Evolutionary conservation across 139 green algal genomes (phyloP), one percentile per base, ranked within the genome.

Genomic region (Desmodesmus armatus): DNA sequence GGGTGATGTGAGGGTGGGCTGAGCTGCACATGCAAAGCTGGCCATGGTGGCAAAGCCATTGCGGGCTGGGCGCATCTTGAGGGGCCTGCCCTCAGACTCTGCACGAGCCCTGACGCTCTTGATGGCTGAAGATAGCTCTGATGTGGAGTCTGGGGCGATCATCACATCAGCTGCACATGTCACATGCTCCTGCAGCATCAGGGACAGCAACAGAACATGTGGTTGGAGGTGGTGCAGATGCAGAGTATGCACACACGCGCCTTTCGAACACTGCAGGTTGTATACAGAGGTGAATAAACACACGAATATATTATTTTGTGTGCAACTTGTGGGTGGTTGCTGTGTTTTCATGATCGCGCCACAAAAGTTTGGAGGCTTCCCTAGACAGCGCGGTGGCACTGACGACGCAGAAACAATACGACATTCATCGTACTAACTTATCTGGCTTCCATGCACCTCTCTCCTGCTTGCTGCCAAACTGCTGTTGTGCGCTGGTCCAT

Each of bases 121-220:
- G 41, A 78, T 31, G 37, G 70, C 39, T 23, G 19, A 3, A 3
- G 39, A 40, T 5, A 78, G 70, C 37, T 53, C 11, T n/a, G 70
- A 23, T 19, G 70, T 78, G 41, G 21, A 17, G 6, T 47, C 29
- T 47, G 70, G 70, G 27, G 25, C 27, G 27, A 78, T 23, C 3
- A 78, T 11, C 39, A 60, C 70, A 21, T 53, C 37, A 33, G 27
- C 35, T 21, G 37, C 19, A 41, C 70, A 78, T 4, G 70, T 58
- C 0, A 78, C 70, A 60, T 78, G 44, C 23, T 55, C 70, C 70
- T 78, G 70, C 60, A 69, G n/a, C n/a, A n/a, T n/a, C n/a, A n/a
- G n/a, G n/a, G n/a, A n/a, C n/a, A n/a, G n/a, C n/a, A n/a, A n/a
- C n/a, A n/a, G n/a, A n/a, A n/a, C 58, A 67, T 19, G 31, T 67